Percentiles rank a stretch among this genome's conserved stretches.
phyloP scores from a whole-genome alignment of 2,329 filamentous ascomycete species.

The Fusarium nurragi region DNA sequence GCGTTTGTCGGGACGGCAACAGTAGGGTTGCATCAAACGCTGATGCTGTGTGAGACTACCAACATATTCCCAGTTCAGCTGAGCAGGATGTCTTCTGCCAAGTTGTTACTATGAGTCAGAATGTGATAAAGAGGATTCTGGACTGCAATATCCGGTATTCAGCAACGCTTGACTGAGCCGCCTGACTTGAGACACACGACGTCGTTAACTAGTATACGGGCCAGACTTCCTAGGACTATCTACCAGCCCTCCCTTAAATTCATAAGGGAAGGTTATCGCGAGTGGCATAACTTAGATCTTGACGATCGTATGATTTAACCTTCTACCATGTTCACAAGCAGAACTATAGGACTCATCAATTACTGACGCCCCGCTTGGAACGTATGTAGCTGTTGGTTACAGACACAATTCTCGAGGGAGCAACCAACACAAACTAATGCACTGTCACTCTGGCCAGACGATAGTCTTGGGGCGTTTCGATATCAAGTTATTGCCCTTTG shows the following conservation, averaged over 20 bases:
- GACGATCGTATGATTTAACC: not conserved
- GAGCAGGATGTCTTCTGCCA: not conserved
- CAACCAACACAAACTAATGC: constrained; percentile 8
- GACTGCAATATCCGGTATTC: not conserved
- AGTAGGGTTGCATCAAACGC: not conserved
- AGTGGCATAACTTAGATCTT: not conserved
- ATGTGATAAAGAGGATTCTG: not conserved
- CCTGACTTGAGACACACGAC: constrained; percentile 13
- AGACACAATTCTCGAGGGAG: not conserved
- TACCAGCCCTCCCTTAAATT: not conserved
- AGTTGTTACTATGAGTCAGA: constrained; percentile 7
- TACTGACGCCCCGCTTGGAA: not conserved
- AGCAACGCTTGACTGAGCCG: constrained; percentile 6
- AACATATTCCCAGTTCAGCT: not conserved
- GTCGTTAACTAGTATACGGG: not conserved
- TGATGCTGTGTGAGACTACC: not conserved
- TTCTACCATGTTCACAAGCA: not conserved
- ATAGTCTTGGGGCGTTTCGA: constrained; percentile 1
- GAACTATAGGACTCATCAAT: not conserved
- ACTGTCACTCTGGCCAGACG: not conserved
- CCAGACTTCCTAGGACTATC: not conserved
- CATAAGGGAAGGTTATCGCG: not conserved
- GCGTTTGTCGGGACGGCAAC: not conserved
- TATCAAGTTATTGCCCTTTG: constrained; percentile 3
- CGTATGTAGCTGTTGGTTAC: not conserved